phyloP scores from a whole-genome alignment of 257 asterid species.

The Solanum chiquidenum region DNA sequence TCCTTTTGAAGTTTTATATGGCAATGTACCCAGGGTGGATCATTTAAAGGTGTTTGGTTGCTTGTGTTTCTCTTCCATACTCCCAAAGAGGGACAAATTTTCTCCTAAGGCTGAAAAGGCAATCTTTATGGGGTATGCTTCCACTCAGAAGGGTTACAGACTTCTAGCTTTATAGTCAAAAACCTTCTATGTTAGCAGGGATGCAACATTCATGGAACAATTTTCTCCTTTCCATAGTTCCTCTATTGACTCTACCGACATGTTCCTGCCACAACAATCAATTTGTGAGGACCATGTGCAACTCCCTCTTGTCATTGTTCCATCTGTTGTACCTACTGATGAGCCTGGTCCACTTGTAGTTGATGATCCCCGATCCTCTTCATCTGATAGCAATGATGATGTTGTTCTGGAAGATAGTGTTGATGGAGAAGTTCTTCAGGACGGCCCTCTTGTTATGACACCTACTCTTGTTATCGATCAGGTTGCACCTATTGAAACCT shows the following conservation, averaged over 20 bases:
- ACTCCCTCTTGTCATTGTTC: too few species aligned
- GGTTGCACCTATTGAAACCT: too few species aligned
- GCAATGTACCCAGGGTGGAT: not conserved
- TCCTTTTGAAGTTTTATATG: not conserved
- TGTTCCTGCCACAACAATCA: too few species aligned
- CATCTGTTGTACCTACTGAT: too few species aligned
- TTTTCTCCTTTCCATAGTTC: not conserved
- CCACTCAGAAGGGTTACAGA: not conserved
- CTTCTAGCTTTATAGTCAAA: not conserved
- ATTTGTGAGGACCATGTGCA: not conserved
- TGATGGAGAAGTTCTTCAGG: too few species aligned
- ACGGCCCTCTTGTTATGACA: too few species aligned
- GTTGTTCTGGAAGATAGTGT: too few species aligned
- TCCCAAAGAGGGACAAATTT: not conserved
- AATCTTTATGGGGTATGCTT: not conserved
- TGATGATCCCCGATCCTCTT: too few species aligned
- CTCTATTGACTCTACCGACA: not conserved
- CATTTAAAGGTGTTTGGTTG: not conserved
- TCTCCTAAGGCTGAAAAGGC: not conserved
- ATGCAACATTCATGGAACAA: not conserved
- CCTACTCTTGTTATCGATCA: too few species aligned
- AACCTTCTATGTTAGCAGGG: not conserved
- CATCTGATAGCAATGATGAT: too few species aligned
- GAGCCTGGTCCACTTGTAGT: too few species aligned
- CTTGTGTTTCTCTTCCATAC: not conserved